Base-by-base conservation (phyloP, 768 basidiomycete species). In the Nidularia pulvinata region DNA sequence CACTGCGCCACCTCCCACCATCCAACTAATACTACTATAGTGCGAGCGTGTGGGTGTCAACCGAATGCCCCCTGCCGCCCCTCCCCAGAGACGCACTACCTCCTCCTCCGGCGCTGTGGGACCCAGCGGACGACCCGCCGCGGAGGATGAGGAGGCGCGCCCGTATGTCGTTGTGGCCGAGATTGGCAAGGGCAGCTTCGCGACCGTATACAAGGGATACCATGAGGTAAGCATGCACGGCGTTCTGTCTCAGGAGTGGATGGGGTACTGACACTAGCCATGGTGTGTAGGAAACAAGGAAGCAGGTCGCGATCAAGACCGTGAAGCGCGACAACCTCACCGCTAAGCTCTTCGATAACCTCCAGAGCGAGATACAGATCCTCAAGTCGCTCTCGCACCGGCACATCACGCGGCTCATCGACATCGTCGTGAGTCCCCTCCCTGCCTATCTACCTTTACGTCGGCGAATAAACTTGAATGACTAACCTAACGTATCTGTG, bases 311-410 rank as follows among this genome's bases (percentile, higher is more conserved):
- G 6, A 88, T 99, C 73, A 98, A 99, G 79, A 91, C 94, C 6
- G 93, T 99, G 51, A 88, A 90, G 55, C 85, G 89, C 49, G 85
- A 89, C 64, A 92, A 87, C 59, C 83, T 99, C 36, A 94, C 88
- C 35, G 77, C 91, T 11, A 99, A 98, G 72, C 82, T 98, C 14
- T 86, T 98, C 54, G 95, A 98, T 74, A 98, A 98, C 66, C 83
- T 98, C n/a, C 94, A 97, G 68, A 91, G 91, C 61, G 97, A 99
- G 78, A 98, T 98, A 54, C 87, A 93, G 57, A 98, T 99, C 57
- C 84, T 98, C 62, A 98, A 98, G 75, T 86, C 88, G 1, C 82
- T 98, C 49, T 91, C 88, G 4, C 95, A 99, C 69, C 78, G 91
- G 43, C 94, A 98, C 72, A 91, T 99, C 50, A 98, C 97, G 6